Evolutionary conservation across 1,139 yeast genomes (phyloP), one percentile per base, ranked within the genome.

Genomic region (Eremothecium sinecaudum): DNA sequence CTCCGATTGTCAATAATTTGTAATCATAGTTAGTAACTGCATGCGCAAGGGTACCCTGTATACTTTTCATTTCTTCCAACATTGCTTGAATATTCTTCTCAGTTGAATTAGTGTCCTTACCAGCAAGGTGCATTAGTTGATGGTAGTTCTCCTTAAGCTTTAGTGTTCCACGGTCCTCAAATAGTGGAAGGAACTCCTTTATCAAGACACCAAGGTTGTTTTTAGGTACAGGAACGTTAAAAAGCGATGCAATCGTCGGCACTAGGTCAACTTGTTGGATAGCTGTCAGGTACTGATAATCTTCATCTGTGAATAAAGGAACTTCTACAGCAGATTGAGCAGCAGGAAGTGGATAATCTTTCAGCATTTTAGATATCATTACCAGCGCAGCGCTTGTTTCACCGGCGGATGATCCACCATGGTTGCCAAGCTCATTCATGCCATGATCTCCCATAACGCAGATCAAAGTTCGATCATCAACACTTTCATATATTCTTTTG

Each of bases 371-470:
- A 0, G 95, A 79, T 2, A 81, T 61, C 32, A 90, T 67, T 1
- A 77, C 61, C 50, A 90, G 51, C 0, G 81, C 96, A 1, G 98
- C 79, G 16, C 86, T 79, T 0, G 96, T 90, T 56, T 90, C 98
- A 0, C 96, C 94, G 0, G 68, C 58, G 0, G 95, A 81, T 0
- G 96, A 82, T 0, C 96, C 98, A 9, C 98, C 98, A 54, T 90
- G 98, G 48, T 90, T 90, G 0, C 98, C 98, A 20, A 63, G 56
- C 30, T 67, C 69, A 49, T 82, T 83, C 97, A 87, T 87, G 1
- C 97, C 97, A 56, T 87, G 97, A 50, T 87, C 97, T 1, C 98
- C 98, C 64, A 83, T 64, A 1, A 90, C 72, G 5, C 90, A 73
- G 22, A 90, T 61, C 30, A 90, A 56, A 0, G 94, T 79, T 15